A percentile compares a stretch with the other conserved stretches of the same genome.
phyloP scores from a whole-genome alignment of 2,329 filamentous ascomycete species.

The Cordyceps tenuipes region DNA sequence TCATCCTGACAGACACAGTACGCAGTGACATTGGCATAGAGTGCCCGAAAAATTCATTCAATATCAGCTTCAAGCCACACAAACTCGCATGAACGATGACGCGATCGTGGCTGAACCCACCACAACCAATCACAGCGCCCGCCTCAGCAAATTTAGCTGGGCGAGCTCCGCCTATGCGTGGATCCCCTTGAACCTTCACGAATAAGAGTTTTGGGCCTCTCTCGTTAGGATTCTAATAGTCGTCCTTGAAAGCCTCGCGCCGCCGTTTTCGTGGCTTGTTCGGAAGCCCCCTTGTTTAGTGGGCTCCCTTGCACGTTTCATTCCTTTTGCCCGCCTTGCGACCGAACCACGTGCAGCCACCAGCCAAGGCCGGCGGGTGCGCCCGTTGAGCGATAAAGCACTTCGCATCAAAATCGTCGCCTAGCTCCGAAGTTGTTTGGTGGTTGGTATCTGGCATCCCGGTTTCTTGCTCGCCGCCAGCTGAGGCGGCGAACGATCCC shows the following conservation, averaged over 20 bases:
- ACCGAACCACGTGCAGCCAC: too few species aligned
- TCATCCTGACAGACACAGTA: too few species aligned
- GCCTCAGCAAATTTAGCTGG: slow-evolving; percentile 13
- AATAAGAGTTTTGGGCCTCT: not conserved
- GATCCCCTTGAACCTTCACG: not conserved
- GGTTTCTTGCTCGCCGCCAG: too few species aligned
- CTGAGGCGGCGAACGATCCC: too few species aligned
- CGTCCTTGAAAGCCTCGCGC: not conserved
- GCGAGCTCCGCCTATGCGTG: not conserved
- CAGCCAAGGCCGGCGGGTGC: too few species aligned
- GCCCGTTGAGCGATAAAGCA: too few species aligned
- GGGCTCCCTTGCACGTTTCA: not conserved
- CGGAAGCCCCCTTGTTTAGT: not conserved
- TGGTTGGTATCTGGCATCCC: too few species aligned
- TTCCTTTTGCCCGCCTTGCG: too few species aligned
- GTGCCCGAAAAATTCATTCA: too few species aligned
- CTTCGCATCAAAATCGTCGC: too few species aligned
- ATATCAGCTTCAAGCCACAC: not conserved
- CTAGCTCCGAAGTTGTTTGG: too few species aligned
- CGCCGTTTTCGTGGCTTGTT: not conserved
- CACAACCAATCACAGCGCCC: slow-evolving; percentile 14
- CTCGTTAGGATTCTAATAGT: not conserved
- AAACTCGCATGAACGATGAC: slow-evolving; percentile 17
- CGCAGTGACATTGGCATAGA: too few species aligned
- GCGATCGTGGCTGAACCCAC: slow-evolving; percentile 16